Percentiles rank a stretch among this genome's conserved stretches.
phyloP scores from a whole-genome alignment of 108 stramenopile species.

The Pseudonitzschia multistriata region DNA sequence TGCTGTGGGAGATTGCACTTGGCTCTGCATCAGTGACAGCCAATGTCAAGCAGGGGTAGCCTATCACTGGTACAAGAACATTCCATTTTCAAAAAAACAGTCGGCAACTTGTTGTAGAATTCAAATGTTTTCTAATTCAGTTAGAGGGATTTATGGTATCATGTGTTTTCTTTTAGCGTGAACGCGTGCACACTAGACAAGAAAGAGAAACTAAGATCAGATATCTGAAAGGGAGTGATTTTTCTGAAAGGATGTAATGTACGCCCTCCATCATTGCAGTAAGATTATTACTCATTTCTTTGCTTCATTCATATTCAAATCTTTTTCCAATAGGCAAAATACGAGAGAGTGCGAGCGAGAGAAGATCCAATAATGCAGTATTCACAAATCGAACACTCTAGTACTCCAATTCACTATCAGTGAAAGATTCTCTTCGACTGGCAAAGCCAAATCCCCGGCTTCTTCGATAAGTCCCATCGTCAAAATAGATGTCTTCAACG shows the following conservation, averaged over 20 bases:
- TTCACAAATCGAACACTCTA: neutral
- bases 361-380: too few species aligned
- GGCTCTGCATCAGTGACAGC: too few species aligned
- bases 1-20: too few species aligned
- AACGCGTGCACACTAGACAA: neutral
- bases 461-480: conserved; percentile 7
- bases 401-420: neutral
- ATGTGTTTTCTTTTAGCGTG: neutral
- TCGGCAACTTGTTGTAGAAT: too few species aligned
- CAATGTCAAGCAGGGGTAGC: too few species aligned
- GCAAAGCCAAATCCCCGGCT: conserved; percentile 16
- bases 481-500: neutral
- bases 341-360: too few species aligned
- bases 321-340: neutral
- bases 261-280: neutral
- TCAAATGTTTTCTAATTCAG: too few species aligned
- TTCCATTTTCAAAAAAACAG: too few species aligned
- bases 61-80: too few species aligned
- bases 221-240: neutral
- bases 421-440: conserved; percentile 2
- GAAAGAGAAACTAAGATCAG: neutral
- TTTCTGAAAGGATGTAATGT: neutral
- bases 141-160: too few species aligned
- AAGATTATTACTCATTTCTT: neutral
- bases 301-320: neutral